Evolutionary conservation across 1,139 yeast species (phyloP), one percentile per base, ranked within the genome.

Genomic region (Yamadazyma sp.): DNA sequence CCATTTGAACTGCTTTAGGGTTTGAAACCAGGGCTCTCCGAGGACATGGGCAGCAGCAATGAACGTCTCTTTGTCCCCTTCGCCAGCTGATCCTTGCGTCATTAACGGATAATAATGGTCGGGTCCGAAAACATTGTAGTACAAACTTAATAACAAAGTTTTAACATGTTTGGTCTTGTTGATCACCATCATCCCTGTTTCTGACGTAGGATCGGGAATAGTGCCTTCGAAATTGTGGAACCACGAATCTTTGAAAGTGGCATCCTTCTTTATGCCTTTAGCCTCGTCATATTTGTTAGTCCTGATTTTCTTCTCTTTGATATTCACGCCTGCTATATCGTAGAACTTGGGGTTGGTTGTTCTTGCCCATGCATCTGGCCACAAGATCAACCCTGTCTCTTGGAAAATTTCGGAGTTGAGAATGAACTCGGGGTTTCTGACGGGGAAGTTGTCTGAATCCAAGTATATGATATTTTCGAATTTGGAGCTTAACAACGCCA

Each of bases 61-160:
- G 47, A 79, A 81, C 0, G 87, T 79, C 49, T 81, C 87, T 56
- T 81, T 81, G 50, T 81, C 87, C 35, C 87, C 87, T 59, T 81
- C 85, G 18, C 87, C 87, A 1, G 86, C 85, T 11, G 82, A 71
- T 5, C 87, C 86, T 57, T 80, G 87, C 0, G 85, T 74, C 48
- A 81, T 59, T 40, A 81, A 56, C 3, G 85, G 81, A 51, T 81
- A 81, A 54, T 79, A 81, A 48, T 64, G 68, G 29, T 74, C 55
- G 8, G 84, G 83, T 0, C 87, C 87, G 58, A 66, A 77, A 3
- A 79, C 64, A 54, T 81, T 81, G 51, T 81, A 79, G 57, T 80
- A 81, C 24, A 81, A 58, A 3, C 81, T 66, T 24, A 81, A 58
- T 24, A 79, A 56, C 38, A 81, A 56, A 0, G 84, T 75, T 33